These are phyloP conservation scores for Trichoderma sp. DNA, from an alignment of 2,329 filamentous ascomycete species.

Conservation along the genomic window DNA sequence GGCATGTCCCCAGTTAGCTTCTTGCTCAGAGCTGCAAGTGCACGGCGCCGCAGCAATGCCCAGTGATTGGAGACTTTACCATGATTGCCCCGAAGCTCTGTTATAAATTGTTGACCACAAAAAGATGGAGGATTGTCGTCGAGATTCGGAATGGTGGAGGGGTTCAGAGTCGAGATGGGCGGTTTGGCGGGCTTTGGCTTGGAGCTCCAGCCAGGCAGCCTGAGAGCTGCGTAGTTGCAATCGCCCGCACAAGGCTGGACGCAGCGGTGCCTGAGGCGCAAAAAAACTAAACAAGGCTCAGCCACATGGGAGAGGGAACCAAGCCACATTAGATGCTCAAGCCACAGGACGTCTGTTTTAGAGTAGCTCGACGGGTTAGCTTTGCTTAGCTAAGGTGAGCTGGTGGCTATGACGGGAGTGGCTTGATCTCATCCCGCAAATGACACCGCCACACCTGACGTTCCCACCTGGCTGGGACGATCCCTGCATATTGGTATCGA, in stretches of 20 bases:
- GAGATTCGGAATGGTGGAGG: slow-evolving; percentile 12
- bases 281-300: background rate
- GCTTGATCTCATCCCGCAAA: slow-evolving; percentile 14
- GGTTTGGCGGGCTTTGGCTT: slow-evolving; percentile 24
- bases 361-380: background rate
- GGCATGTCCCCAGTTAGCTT: slow-evolving; percentile 15
- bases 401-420: slow-evolving; percentile 18
- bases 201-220: slow-evolving; percentile 43
- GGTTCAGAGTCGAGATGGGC: slow-evolving; percentile 18
- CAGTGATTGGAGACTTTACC: slow-evolving; percentile 9
- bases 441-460: slow-evolving; percentile 12
- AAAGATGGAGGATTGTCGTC: background rate
- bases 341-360: background rate
- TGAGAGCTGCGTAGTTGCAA: slow-evolving; percentile 41
- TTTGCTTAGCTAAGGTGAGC: background rate
- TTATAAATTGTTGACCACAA: background rate
- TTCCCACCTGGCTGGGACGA: slow-evolving; percentile 6
- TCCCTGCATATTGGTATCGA: slow-evolving; percentile 12
- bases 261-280: slow-evolving; percentile 32
- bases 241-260: slow-evolving; percentile 29
- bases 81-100: slow-evolving; percentile 11
- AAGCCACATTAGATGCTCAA: slow-evolving; percentile 16
- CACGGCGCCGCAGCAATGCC: background rate
- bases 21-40: background rate
- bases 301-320: background rate